These are phyloP conservation scores for Backusella liffmaniae DNA, from an alignment of 192 early-diverging fungal genomes.

Conservation along the genomic window DNA sequence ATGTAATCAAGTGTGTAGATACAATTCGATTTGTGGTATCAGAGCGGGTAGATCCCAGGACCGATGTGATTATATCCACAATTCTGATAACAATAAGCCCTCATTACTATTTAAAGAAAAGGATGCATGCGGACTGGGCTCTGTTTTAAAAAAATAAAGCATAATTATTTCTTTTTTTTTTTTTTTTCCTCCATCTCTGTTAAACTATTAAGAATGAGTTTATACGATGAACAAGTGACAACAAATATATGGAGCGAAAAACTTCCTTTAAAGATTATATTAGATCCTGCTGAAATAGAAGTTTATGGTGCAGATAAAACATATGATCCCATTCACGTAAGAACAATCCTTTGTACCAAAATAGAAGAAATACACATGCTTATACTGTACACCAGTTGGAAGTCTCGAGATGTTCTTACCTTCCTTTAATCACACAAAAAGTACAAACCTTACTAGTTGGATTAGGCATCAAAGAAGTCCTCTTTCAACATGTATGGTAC, in stretches of 20 bases:
- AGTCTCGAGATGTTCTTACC: conserved; percentile 57
- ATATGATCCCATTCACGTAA: conserved; percentile 39
- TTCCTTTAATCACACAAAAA: conserved; percentile 54
- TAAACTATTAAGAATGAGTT: conserved; percentile 10
- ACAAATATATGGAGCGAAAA: conserved; percentile 34
- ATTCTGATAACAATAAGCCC: not conserved
- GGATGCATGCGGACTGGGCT: not conserved
- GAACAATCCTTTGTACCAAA: not conserved
- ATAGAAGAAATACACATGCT: not conserved
- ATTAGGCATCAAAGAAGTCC: conserved; percentile 39
- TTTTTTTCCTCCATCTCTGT: not conserved
- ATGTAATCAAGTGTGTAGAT: conserved; percentile 31
- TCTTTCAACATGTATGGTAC: conserved; percentile 69
- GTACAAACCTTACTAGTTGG: conserved; percentile 50
- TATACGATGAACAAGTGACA: conserved; percentile 23
- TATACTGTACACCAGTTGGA: conserved; percentile 39
- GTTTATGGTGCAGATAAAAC: conserved; percentile 16
- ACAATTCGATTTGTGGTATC: conserved; percentile 29
- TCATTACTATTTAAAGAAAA: not conserved
- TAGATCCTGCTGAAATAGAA: conserved; percentile 23
- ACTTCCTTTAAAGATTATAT: conserved; percentile 23
- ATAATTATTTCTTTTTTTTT: not conserved
- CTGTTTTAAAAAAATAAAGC: not conserved
- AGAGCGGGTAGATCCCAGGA: conserved; percentile 33
- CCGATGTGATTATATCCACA: conserved; percentile 32